Base-by-base conservation (phyloP, 768 basidiomycete species). In the Tylopilus plumbeoviolaceoides region DNA sequence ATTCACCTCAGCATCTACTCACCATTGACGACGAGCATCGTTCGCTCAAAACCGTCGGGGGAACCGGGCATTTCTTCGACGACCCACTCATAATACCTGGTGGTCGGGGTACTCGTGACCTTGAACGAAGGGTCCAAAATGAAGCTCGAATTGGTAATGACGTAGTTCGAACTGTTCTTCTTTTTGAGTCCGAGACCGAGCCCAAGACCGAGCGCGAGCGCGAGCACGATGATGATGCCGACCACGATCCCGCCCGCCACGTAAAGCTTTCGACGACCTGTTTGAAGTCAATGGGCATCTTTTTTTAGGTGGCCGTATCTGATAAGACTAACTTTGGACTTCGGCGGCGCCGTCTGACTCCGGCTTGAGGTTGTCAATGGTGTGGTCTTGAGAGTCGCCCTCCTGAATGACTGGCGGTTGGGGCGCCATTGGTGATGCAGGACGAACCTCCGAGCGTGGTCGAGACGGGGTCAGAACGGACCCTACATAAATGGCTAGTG, bases 11-110 rank as follows among this genome's bases (percentile, higher is more conserved):
- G 15, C 25, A 38, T 20, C 10, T 11, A 23, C 57, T 65, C 50
- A 68, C 77, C 73, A 28, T 80, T 80, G 25, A 80, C 77, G 44
- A 78, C 77, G 5, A 78, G 63, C 75, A 78, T 75, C 1, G 61
- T 60, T 41, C 72, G 70, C 42, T 70, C 58, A 31, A 72, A 64
- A 39, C 73, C 78, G 54, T 78, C 75, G 1, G 74, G 76, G 1
- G 75, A 64, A 2, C 73, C 72, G 4, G 53, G 53, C n/a, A 70
- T 62, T 54, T 72, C 62, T 12, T 69, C 65, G 8, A 79, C 61
- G n/a, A 69, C 69, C 68, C 77, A 79, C 41, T 72, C 70, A 47
- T 71, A 77, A 30, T 65, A 66, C n/a, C 78, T 69, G 15, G 75
- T 76, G 53, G 68, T 72, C 12, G 77, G 62, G 1, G 65, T 55